Base-by-base conservation (phyloP, 2,329 filamentous ascomycete genomes). In the Alternaria sp. region DNA sequence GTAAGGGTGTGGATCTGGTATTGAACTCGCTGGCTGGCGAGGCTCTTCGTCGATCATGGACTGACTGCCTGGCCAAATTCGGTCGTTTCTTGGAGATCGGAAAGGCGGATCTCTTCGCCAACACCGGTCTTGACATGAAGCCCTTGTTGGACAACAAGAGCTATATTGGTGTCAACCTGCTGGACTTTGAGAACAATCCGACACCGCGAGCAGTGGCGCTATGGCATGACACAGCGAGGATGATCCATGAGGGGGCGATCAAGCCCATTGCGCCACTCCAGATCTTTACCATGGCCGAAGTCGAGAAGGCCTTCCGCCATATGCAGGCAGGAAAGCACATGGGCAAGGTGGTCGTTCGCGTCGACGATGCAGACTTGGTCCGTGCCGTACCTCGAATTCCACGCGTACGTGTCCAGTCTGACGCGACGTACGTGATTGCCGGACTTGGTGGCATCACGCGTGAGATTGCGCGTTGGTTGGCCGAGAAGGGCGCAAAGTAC, bases 321-420 rank as follows among this genome's bases (percentile, higher is more conserved):
- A 23, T 76, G 74, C 28, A 63, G 64, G 30, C 46, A 15, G 78
- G 80, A 0, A 76, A 76, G 25, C 78, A 81, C 45, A 77, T 75
- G 9, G 81, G 82, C 6, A 83, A 83, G 66, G 66, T 82, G 1
- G 76, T 83, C 11, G 67, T 83, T 12, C 63, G 68, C 12, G 53
- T 57, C n/a, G 65, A 64, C 43, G 60, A 58, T n/a, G 56, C 47
- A 12, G 60, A 67, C 80, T 15, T 60, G 63, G 47, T 49, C 12
- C 54, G 49, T 23, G 56, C 51, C 15, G 33, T 60, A 20, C 60
- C 43, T 41, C 59, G 50, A 15, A 11, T 55, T n/a, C 49, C 54
- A 5, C 49, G 51, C 9, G 26, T 55, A 5, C 28, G 43, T 9
- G 60, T 71, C 11, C 47, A 61, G 12, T 28, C 28, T 21, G 57